These are phyloP conservation scores for Trichoderma guizhouense DNA, from an alignment of 2,329 filamentous ascomycete species.

Conservation along the genomic window DNA sequence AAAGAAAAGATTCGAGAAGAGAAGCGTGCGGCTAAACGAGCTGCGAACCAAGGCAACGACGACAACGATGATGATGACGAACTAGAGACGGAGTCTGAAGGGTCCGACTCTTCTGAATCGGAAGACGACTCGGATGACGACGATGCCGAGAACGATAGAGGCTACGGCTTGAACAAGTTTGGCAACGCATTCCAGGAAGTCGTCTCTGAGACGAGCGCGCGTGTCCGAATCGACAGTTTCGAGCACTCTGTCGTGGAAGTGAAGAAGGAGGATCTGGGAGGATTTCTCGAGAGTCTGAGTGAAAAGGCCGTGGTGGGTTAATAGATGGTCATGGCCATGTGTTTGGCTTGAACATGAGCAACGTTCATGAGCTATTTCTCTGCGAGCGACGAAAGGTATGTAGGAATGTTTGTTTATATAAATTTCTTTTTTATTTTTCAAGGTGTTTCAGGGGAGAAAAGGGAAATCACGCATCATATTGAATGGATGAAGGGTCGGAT, in stretches of 20 bases:
- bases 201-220: slow-evolving; percentile 81
- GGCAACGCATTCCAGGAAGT: slow-evolving; percentile 96
- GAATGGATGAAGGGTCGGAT: background rate
- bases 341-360: background rate
- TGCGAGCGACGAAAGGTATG: background rate
- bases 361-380: background rate
- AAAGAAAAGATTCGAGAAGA: slow-evolving; percentile 59
- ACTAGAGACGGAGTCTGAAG: slow-evolving; percentile 43
- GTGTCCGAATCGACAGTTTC: slow-evolving; percentile 92
- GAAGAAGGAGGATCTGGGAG: slow-evolving; percentile 88
- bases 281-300: slow-evolving; percentile 87
- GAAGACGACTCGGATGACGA: slow-evolving; percentile 51
- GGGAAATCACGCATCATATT: background rate
- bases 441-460: background rate
- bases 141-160: slow-evolving; percentile 53
- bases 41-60: slow-evolving; percentile 40
- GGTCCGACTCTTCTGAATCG: slow-evolving; percentile 39
- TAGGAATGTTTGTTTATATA: background rate
- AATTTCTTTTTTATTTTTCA: background rate
- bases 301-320: slow-evolving; percentile 79
- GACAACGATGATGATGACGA: slow-evolving; percentile 50
- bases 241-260: slow-evolving; percentile 97
- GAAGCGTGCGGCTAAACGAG: slow-evolving; percentile 58
- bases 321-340: background rate
- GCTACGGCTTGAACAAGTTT: slow-evolving; percentile 82